Evolutionary conservation across 2,329 filamentous ascomycete genomes (phyloP), one percentile per base, ranked within the genome.

Genomic region (Claviceps sp.): DNA sequence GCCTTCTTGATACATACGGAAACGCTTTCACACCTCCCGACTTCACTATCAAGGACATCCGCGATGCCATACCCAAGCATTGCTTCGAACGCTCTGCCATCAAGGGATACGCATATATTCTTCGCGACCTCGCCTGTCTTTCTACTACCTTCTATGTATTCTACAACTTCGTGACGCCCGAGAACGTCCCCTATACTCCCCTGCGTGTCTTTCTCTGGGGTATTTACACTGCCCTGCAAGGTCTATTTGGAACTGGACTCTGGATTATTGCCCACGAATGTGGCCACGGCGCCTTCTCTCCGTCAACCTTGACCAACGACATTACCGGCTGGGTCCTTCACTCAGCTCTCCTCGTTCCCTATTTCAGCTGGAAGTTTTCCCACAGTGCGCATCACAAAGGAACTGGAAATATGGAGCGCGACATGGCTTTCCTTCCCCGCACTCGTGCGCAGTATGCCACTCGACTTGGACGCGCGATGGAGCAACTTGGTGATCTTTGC

Each of bases 341-440:
- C 75, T 95, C 90, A 39, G 70, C 82, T 45, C 81, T 96, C 40
- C 77, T 96, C 52, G 91, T 98, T 47, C 93, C 93, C 22, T 98
- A 97, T 76, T 98, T 96, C 76, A 95, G 88, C 66, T 98, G 93
- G 93, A 95, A 98, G 75, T 90, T 97, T 72, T 95, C 89, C 59
- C 93, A 98, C 75, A 86, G 88, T 75, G 95, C 95, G 82, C 93
- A 98, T 77, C 93, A 98, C 86, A 97, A 97, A 80, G 89, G 90
- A 58, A 98, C 93, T 42, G 93, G 90, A 62, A 82, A 98, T 77
- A 83, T 98, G 73, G 89, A 94, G 72, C 88, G 91, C 60, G 93
- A 98, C 72, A 98, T 98, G 93, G 93, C 97, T 57, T 97, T 96
- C 68, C 77, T 97, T n/a, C 93, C 93, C 54, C 88, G 88, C 71